These are phyloP conservation scores for Calonectria multiphialidica DNA, from an alignment of 2,329 filamentous ascomycete species.

Conservation along the genomic window DNA sequence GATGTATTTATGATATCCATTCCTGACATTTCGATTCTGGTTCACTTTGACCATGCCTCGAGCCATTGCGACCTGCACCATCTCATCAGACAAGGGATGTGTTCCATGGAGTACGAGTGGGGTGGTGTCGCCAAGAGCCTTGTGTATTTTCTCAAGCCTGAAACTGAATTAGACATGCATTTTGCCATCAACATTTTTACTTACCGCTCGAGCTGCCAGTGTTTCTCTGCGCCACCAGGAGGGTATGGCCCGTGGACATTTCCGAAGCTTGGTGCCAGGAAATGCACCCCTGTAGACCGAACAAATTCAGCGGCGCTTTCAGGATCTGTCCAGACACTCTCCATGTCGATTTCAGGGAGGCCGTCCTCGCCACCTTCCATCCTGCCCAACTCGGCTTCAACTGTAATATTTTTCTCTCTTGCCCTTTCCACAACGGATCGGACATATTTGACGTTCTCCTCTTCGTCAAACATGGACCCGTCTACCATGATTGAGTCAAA, in stretches of 20 bases:
- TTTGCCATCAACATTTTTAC: neutral
- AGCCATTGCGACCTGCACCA: neutral
- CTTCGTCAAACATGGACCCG: constrained; percentile 17
- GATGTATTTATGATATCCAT: constrained; percentile 6
- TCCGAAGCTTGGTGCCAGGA: constrained; percentile 12
- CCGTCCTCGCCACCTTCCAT: constrained; percentile 20
- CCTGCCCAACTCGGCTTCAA: neutral
- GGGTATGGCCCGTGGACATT: constrained; percentile 14
- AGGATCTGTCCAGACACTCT: constrained; percentile 7
- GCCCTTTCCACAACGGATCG: constrained; percentile 7
- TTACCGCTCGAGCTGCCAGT: constrained; percentile 3
- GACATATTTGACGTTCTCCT: constrained; percentile 4
- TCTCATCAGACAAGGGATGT: constrained; percentile 10
- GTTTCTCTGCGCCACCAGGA: neutral
- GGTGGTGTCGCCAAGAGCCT: neutral
- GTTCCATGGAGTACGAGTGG: constrained; percentile 18
- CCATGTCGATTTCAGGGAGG: constrained; percentile 1
- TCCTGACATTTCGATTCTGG: constrained; percentile 8
- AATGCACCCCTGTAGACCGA: constrained; percentile 4
- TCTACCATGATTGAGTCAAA: constrained; percentile 20
- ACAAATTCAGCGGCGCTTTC: constrained; percentile 6
- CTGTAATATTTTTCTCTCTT: neutral
- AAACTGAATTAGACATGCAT: neutral
- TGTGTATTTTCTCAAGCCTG: constrained; percentile 7
- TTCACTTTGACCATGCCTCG: constrained; percentile 10